phyloP scores from a whole-genome alignment of 2,329 filamentous ascomycete species.

The Monilinia fructicola region DNA sequence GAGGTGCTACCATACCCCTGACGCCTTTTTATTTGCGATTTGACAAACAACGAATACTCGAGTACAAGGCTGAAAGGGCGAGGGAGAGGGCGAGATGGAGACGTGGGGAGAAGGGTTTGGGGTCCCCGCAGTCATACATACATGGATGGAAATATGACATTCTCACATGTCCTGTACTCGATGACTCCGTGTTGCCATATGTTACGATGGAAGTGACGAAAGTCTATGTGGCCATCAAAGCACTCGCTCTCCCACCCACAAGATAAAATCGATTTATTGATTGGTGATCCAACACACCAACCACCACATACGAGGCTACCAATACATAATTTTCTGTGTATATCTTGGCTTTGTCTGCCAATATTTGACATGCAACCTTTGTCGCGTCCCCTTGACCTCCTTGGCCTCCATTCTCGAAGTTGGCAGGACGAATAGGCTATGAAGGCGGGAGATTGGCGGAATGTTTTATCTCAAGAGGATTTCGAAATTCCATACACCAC shows the following conservation, averaged over 20 bases:
- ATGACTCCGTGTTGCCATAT: not conserved
- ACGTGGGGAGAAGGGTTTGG: not conserved
- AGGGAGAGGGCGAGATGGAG: not conserved
- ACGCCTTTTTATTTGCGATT: constrained; percentile 2
- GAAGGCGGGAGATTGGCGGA: not conserved
- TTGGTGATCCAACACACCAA: not conserved
- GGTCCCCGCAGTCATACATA: not conserved
- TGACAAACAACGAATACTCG: not conserved
- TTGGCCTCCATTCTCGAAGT: not conserved
- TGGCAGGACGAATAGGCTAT: not conserved
- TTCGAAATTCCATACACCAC: not conserved
- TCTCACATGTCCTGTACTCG: not conserved
- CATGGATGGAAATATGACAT: not conserved
- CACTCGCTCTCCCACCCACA: not conserved
- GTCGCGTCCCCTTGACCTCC: not conserved
- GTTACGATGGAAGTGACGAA: not conserved
- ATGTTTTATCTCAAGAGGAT: not conserved
- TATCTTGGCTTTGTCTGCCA: constrained; percentile 10
- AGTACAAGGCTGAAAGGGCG: not conserved
- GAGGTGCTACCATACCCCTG: not conserved
- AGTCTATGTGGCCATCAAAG: not conserved
- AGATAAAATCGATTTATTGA: not conserved
- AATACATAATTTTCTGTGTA: constrained; percentile 1
- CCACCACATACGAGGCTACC: constrained; percentile 16
- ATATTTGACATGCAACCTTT: constrained; percentile 7